phyloP scores from a whole-genome alignment of 495 filamentous ascomycete species.

The Penicillium coprophilum region DNA sequence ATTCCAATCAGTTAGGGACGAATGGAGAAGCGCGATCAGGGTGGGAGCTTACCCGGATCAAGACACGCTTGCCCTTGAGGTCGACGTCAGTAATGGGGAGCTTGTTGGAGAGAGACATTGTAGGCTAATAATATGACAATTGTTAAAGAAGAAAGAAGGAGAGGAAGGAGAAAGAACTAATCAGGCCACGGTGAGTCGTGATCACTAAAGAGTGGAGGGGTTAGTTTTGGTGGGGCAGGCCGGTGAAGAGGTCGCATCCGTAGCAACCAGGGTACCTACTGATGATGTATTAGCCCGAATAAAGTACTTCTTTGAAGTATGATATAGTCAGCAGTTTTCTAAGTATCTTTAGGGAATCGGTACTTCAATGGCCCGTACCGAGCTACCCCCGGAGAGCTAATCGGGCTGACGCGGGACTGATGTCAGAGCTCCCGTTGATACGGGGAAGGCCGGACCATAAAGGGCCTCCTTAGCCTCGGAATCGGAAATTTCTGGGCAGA shows the following conservation, averaged over 20 bases:
- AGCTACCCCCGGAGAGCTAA: conserved; percentile 35
- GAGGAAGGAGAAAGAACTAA: conserved; percentile 18
- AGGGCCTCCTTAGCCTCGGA: conserved; percentile 42
- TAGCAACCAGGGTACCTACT: conserved; percentile 15
- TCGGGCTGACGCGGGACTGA: conserved; percentile 54
- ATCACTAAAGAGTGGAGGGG: conserved; percentile 31
- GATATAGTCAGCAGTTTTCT: background rate
- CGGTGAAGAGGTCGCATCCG: conserved; percentile 30
- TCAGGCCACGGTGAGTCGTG: conserved; percentile 34
- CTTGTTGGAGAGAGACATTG: conserved; percentile 98
- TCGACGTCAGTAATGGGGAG: conserved; percentile 94
- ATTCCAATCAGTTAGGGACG: conserved; percentile 17
- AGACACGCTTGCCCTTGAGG: conserved; percentile 94
- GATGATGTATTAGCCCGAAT: conserved; percentile 12
- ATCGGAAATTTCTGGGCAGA: conserved; percentile 25
- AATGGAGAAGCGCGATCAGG: background rate
- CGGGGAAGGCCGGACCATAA: conserved; percentile 38
- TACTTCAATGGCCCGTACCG: conserved; percentile 14
- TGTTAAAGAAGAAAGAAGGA: conserved; percentile 1
- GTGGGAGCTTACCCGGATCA: conserved; percentile 79
- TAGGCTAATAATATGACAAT: conserved; percentile 28
- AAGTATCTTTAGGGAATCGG: conserved; percentile 10
- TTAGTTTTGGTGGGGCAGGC: conserved; percentile 24
- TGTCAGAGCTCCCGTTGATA: conserved; percentile 38
- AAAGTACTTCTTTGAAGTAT: conserved; percentile 10